A percentile compares a stretch with the other conserved stretches of the same genome.
phyloP scores from a whole-genome alignment of 2,329 filamentous ascomycete genomes.

The Penicillium sp. region DNA sequence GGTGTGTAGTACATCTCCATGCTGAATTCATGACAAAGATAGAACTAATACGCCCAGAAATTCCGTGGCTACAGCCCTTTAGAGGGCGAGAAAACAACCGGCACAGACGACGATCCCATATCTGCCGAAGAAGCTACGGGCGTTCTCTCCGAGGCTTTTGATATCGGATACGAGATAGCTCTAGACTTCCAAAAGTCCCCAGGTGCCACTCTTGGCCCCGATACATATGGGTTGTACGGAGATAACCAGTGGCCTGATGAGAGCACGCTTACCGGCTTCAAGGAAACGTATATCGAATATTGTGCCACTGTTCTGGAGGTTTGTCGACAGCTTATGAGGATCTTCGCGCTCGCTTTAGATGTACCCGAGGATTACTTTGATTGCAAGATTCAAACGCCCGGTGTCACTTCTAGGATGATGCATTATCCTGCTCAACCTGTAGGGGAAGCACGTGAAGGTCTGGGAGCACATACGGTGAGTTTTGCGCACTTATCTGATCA shows the following conservation, averaged over 20 bases:
- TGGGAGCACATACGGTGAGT: slow-evolving; percentile 42
- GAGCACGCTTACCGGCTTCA: slow-evolving; percentile 17
- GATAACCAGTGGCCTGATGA: slow-evolving; percentile 26
- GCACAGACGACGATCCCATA: slow-evolving; percentile 15
- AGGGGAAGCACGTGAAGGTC: slow-evolving; percentile 37
- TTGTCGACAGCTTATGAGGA: slow-evolving; percentile 30
- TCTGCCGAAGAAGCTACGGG: slow-evolving; percentile 8
- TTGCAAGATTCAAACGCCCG: slow-evolving; percentile 32
- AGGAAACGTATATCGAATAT: slow-evolving; percentile 18
- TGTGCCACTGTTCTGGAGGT: slow-evolving; percentile 17
- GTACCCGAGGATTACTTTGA: slow-evolving; percentile 41
- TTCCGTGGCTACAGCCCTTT: slow-evolving; percentile 29
- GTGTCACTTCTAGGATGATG: slow-evolving; percentile 42
- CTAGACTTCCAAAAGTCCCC: slow-evolving; percentile 15
- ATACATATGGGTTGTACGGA: slow-evolving; percentile 22
- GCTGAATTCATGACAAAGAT: not conserved
- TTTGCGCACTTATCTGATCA: not conserved
- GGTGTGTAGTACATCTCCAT: slow-evolving; percentile 3
- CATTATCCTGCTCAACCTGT: slow-evolving; percentile 43
- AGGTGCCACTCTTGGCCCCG: slow-evolving; percentile 11
- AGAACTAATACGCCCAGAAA: slow-evolving; percentile 10
- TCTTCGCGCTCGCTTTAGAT: slow-evolving; percentile 43
- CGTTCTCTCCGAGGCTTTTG: slow-evolving; percentile 26
- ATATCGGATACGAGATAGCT: slow-evolving; percentile 27
- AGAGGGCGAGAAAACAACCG: slow-evolving; percentile 19